Evolutionary conservation across 306 rosid species (phyloP).

Genomic region (Fragaria nilgerrensis): DNA sequence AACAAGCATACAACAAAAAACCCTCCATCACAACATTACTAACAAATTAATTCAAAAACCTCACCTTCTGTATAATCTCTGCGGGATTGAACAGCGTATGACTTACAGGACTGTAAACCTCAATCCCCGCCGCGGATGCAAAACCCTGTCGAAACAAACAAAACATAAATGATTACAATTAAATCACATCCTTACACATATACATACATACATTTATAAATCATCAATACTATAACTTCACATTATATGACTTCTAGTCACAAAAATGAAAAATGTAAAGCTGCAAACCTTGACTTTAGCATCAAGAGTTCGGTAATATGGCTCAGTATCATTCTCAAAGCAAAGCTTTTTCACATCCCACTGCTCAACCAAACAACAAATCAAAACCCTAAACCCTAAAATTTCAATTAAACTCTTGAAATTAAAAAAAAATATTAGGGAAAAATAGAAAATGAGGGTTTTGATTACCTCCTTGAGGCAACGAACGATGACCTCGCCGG

Average conservation of each 20-base stretch:
- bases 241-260: not conserved
- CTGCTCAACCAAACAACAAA: constrained; percentile 36
- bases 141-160: constrained; percentile 38
- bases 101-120: constrained; percentile 82
- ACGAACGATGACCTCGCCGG: constrained; percentile 50
- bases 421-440: not conserved
- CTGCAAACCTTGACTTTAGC: constrained; percentile 54
- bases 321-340: constrained; percentile 90
- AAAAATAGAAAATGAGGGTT: not conserved
- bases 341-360: constrained; percentile 75
- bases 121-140: constrained; percentile 65
- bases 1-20: not conserved
- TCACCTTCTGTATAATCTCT: constrained; percentile 69
- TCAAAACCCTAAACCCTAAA: not conserved
- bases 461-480: constrained; percentile 62
- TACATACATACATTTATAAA: not conserved
- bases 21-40: constrained; percentile 2
- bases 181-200: not conserved
- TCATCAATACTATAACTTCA: not conserved
- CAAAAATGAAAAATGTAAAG: not conserved
- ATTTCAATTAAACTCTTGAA: not conserved
- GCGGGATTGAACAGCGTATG: constrained; percentile 82
- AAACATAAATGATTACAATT: not conserved
- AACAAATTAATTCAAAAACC: not conserved
- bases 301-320: constrained; percentile 80